Percentiles rank a stretch among this genome's conserved stretches.
phyloP scores from a whole-genome alignment of 2,329 filamentous ascomycete genomes.

The Ophiostoma sp. region DNA sequence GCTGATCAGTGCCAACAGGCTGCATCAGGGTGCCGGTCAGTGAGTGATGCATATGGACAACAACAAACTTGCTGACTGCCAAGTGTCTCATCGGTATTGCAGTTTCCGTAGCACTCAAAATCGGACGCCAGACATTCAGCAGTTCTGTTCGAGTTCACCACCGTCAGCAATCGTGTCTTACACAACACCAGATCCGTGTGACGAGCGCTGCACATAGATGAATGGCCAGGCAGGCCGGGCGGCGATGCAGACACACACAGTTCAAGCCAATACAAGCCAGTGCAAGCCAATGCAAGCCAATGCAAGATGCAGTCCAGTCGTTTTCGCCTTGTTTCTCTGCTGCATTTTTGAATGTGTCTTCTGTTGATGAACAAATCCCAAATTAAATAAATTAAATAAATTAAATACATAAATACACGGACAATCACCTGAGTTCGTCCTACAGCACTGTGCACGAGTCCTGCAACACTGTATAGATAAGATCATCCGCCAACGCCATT shows the following conservation, averaged over 20 bases:
- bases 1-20: no score
- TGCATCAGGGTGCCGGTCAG: no score
- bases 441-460: no score
- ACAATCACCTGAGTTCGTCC: background rate
- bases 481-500: conserved; percentile 10
- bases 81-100: no score
- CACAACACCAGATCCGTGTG: conserved; percentile 13
- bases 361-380: background rate
- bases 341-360: background rate
- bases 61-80: no score
- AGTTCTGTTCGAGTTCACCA: background rate
- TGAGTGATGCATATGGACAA: no score
- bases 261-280: no score
- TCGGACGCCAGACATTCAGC: background rate
- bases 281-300: conserved; percentile 1
- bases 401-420: background rate
- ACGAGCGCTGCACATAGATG: background rate
- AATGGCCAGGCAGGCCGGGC: background rate
- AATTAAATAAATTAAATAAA: background rate
- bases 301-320: conserved; percentile 11
- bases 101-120: no score
- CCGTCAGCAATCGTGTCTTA: background rate
- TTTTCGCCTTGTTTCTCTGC: background rate
- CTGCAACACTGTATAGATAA: conserved; percentile 7
- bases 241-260: background rate